These are phyloP conservation scores for Termitomyces sp. DNA, from an alignment of 768 basidiomycete genomes.

Conservation along the genomic window DNA sequence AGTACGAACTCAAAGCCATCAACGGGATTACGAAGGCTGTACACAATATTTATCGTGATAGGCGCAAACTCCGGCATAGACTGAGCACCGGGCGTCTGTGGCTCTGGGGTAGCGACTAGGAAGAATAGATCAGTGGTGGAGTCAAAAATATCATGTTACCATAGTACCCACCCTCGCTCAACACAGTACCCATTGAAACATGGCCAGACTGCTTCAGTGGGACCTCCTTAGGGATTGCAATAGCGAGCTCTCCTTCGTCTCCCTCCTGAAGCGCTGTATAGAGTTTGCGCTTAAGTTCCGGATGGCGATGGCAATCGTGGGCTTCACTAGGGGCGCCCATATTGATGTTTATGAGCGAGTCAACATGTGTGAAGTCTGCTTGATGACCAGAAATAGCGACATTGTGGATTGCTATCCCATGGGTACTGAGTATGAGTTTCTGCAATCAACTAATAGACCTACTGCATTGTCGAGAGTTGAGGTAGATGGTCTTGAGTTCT, in stretches of 20 bases:
- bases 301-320: conserved; percentile 82
- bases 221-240: conserved; percentile 77
- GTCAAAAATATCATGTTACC: not conserved
- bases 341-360: conserved; percentile 66
- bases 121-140: not conserved
- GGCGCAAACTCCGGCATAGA: conserved; percentile 66
- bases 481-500: conserved; percentile 78
- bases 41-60: conserved; percentile 72
- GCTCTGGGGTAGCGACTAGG: conserved; percentile 77
- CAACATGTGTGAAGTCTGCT: conserved; percentile 77
- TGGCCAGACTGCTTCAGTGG: conserved; percentile 58
- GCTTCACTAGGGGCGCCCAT: conserved; percentile 51
- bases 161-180: conserved; percentile 53
- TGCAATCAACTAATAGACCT: conserved; percentile 26
- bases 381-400: conserved; percentile 69
- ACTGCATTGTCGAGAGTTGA: conserved; percentile 90
- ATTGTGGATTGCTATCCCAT: conserved; percentile 57
- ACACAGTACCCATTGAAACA: conserved; percentile 35
- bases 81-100: conserved; percentile 55
- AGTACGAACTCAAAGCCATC: conserved; percentile 85
- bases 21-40: conserved; percentile 77
- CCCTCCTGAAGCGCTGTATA: conserved; percentile 89
- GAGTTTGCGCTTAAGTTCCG: conserved; percentile 88
- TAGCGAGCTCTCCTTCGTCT: conserved; percentile 93
- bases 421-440: conserved; percentile 13